Evolutionary conservation across 129 eudicot genomes (phyloP), one percentile per base, ranked within the genome.

Genomic region (Artemisia argyi): DNA sequence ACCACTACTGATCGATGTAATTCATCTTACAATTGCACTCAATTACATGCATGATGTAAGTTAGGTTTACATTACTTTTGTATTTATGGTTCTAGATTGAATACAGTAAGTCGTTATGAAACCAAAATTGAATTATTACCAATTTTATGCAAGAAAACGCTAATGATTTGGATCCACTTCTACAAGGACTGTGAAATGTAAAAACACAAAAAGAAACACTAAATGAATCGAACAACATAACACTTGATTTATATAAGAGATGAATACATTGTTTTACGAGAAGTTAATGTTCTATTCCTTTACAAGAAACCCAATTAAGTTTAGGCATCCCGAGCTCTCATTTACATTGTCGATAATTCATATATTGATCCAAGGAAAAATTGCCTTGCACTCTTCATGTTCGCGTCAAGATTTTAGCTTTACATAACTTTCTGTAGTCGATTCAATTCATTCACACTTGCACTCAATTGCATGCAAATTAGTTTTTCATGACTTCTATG

Each of bases 371-470:
- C 50, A 26, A 26, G 24, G 16, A 63, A 32, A 63, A 26, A 39
- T 63, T 28, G 51, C 44, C 68, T 63, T 63, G 68, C 68, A 63
- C 68, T 63, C 68, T 44, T 63, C 16, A 32, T 13, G 50, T 63
- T 63, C 9, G 10, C 9, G 9, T 39, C 46, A 39, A 39, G 46
- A 39, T 39, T 39, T 7, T 39, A 39, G 46, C 46, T 32, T 61
- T 14, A 3, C 49, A 11, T 51, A 15, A 22, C 17, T 68, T 51
- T 9, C 58, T 30, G 50, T 68, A 51, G n/a, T 32, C 52, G 55
- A 66, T 28, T 30, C 11, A 11, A 26, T 48, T 68, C 59, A 26
- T 52, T 52, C 73, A 68, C 35, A 28, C n/a, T 19, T 50, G 44
- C 58, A 68, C 73, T 68, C 61, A 68, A 51, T 52, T 13, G 6